These are phyloP conservation scores for Aspergillus fumigatiaffinis DNA, from an alignment of 2,329 filamentous ascomycete species.

Conservation along the genomic window DNA sequence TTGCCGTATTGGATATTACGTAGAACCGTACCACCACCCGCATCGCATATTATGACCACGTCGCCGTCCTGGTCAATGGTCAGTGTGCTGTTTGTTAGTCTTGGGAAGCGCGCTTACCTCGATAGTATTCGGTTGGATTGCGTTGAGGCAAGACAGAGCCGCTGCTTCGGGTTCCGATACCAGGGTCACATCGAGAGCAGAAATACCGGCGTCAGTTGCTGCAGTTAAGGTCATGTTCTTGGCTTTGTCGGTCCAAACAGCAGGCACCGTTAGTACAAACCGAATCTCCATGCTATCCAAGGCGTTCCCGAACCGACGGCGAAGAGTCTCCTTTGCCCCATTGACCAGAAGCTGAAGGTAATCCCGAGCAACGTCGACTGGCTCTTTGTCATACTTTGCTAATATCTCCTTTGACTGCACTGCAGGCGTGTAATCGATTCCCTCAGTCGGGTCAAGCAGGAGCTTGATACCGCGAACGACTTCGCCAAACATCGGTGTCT, in stretches of 20 bases:
- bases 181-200: conserved; percentile 6
- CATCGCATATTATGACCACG: conserved; percentile 34
- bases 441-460: conserved; percentile 14
- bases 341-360: conserved; percentile 8
- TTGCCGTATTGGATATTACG: not conserved
- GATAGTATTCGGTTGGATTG: conserved; percentile 24
- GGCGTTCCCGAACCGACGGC: conserved; percentile 7
- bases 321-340: conserved; percentile 6
- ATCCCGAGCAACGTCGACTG: conserved; percentile 6
- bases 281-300: conserved; percentile 17
- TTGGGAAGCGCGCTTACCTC: conserved; percentile 6
- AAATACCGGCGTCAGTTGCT: conserved; percentile 15
- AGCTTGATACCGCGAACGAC: conserved; percentile 23
- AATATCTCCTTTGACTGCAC: not conserved
- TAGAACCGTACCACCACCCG: conserved; percentile 37
- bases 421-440: conserved; percentile 4
- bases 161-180: conserved; percentile 31
- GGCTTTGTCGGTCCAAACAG: conserved; percentile 34
- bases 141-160: conserved; percentile 27
- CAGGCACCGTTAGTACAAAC: conserved; percentile 30
- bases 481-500: conserved; percentile 16
- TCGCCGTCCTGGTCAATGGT: conserved; percentile 19
- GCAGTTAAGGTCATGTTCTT: conserved; percentile 26
- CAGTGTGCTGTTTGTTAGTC: not conserved
- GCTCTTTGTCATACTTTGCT: not conserved